phyloP scores from a whole-genome alignment of 2,329 filamentous ascomycete genomes.

The Paecilomyces variotii region DNA sequence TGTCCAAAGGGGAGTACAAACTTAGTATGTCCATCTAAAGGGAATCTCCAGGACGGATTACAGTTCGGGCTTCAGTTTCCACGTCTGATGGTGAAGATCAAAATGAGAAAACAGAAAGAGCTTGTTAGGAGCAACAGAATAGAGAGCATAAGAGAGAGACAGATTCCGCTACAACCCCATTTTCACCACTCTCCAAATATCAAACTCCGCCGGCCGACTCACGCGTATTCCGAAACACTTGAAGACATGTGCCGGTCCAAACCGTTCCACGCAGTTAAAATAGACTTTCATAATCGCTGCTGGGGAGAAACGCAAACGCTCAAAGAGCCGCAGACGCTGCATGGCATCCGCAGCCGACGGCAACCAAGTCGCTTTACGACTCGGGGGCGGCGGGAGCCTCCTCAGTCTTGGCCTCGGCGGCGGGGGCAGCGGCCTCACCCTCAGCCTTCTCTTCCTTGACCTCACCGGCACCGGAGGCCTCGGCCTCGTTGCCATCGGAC shows the following conservation, averaged over 20 bases:
- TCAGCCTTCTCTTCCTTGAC: slow-evolving; percentile 56
- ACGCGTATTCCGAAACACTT: slow-evolving; percentile 26
- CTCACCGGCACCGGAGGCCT: slow-evolving; percentile 44
- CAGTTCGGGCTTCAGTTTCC: background rate
- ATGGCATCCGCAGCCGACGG: slow-evolving; percentile 18
- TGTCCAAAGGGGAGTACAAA: background rate
- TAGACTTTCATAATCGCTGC: slow-evolving; percentile 26
- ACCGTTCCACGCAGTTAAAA: slow-evolving; percentile 28
- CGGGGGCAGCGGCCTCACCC: slow-evolving; percentile 36
- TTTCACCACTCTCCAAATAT: slow-evolving; percentile 34
- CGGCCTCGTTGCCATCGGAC: slow-evolving; percentile 70
- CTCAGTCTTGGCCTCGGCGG: slow-evolving; percentile 33
- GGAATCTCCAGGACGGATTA: background rate
- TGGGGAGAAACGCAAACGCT: slow-evolving; percentile 27
- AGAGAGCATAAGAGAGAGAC: slow-evolving; percentile 33
- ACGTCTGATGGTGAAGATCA: background rate
- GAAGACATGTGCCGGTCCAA: slow-evolving; percentile 29
- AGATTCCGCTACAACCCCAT: slow-evolving; percentile 32
- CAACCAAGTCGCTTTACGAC: slow-evolving; percentile 19
- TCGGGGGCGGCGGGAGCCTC: slow-evolving; percentile 29
- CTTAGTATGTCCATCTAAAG: background rate
- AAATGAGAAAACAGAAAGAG: slow-evolving; percentile 5
- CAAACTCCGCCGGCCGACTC: slow-evolving; percentile 36
- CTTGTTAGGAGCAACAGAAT: slow-evolving; percentile 2
- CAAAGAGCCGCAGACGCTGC: slow-evolving; percentile 20